Percentiles rank a stretch among this genome's conserved stretches.
These are phyloP conservation scores for Fremontodendron californicum DNA, from an alignment of 345 rosid genomes.

Conservation along the genomic window DNA sequence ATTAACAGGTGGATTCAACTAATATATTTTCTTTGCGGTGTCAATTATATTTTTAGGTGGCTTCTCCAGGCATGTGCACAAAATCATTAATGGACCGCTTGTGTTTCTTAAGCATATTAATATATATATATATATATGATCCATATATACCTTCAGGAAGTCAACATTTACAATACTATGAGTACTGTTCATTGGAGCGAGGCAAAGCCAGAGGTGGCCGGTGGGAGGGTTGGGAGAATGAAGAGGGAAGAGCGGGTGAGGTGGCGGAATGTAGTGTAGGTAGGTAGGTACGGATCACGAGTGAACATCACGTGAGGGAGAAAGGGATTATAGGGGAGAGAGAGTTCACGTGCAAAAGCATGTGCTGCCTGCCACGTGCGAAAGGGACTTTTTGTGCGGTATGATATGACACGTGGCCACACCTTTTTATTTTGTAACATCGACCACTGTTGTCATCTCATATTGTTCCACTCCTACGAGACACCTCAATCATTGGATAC, in stretches of 20 bases:
- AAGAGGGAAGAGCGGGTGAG: background rate
- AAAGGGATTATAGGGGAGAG: background rate
- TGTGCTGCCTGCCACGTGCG: background rate
- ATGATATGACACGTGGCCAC: background rate
- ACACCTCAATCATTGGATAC: conserved; percentile 6
- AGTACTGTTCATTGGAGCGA: background rate
- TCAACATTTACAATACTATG: background rate
- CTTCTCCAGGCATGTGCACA: background rate
- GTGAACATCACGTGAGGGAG: background rate
- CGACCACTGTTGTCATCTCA: background rate
- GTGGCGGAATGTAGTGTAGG: background rate
- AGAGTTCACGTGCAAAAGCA: conserved; percentile 6
- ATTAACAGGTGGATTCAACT: background rate
- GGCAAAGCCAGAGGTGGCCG: background rate
- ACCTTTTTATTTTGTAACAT: background rate
- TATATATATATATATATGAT: no score
- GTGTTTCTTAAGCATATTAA: background rate
- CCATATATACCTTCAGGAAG: background rate
- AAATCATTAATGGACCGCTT: background rate
- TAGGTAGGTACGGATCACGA: background rate
- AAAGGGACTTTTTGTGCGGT: background rate
- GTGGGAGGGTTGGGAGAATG: background rate
- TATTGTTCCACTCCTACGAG: background rate
- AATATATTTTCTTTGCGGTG: no score
- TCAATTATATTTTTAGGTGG: background rate